phyloP scores from a whole-genome alignment of 176 grass and related monocot species.

The Tillandsia leiboldiana region DNA sequence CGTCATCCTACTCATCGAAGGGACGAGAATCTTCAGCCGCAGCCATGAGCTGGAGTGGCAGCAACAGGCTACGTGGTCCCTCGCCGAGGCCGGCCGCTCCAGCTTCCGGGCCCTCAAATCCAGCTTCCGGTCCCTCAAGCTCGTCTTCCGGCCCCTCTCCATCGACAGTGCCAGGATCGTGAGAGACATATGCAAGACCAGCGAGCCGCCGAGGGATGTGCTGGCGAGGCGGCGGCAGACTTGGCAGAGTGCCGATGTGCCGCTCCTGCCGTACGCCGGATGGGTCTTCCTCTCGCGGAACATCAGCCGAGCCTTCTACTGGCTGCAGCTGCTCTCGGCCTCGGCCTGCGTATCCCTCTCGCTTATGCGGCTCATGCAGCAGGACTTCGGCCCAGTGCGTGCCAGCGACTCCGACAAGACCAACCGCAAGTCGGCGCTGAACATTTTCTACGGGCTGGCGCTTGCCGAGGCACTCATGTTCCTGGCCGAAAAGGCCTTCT shows the following conservation, averaged over 20 bases:
- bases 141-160: conserved; percentile 25
- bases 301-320: conserved; percentile 39
- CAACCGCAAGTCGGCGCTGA: conserved; percentile 40
- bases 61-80: conserved; percentile 74
- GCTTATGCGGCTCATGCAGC: conserved; percentile 29
- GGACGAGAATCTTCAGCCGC: conserved; percentile 69
- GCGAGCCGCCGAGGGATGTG: neutral
- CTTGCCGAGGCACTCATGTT: conserved; percentile 45
- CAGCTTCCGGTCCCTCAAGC: conserved; percentile 40
- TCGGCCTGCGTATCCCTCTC: conserved; percentile 49
- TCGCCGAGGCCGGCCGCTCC: conserved; percentile 33
- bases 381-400: conserved; percentile 47
- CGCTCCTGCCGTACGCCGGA: conserved; percentile 15
- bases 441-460: conserved; percentile 61
- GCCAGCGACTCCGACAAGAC: conserved; percentile 12
- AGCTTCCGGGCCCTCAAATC: conserved; percentile 42
- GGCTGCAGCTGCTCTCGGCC: conserved; percentile 55
- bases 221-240: neutral
- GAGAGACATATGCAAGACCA: neutral
- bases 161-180: conserved; percentile 16
- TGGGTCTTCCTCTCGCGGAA: conserved; percentile 40
- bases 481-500: conserved; percentile 57
- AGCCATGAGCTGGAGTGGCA: conserved; percentile 98
- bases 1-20: conserved; percentile 64
- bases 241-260: conserved; percentile 1